Conservation (phyloP, 164 flowering plant genomes). For the Stephania cephalantha region DNA sequence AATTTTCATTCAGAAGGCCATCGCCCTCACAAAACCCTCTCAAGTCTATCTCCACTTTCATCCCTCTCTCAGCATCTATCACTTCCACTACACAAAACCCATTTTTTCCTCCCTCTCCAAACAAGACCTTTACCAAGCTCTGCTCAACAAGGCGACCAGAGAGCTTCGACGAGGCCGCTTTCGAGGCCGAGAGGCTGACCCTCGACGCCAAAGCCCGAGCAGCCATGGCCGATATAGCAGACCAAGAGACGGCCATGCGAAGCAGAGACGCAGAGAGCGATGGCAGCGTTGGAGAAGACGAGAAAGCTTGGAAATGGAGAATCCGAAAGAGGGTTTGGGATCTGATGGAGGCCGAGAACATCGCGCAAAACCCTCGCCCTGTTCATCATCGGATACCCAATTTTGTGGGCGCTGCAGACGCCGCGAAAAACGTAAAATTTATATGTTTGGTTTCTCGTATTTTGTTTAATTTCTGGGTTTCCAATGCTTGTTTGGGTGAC, state of each 20-base stretch:
- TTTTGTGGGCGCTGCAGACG: conserved; percentile 61
- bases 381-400: conserved; percentile 92
- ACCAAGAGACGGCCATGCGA: conserved; percentile 27
- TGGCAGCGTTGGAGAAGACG: conserved; percentile 37
- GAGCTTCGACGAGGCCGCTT: conserved; percentile 53
- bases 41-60: background rate
- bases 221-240: conserved; percentile 57
- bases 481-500: background rate
- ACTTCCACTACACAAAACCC: background rate
- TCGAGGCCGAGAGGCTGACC: conserved; percentile 56
- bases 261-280: conserved; percentile 53
- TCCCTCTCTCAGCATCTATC: background rate
- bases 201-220: conserved; percentile 62
- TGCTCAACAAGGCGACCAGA: conserved; percentile 15
- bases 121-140: background rate
- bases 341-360: conserved; percentile 64
- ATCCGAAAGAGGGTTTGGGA: conserved; percentile 86
- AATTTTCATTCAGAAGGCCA: background rate
- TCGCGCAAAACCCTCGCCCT: conserved; percentile 80
- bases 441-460: background rate
- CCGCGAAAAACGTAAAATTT: conserved; percentile 45
- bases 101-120: conserved; percentile 11
- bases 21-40: background rate
- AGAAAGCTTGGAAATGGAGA: conserved; percentile 88
- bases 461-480: background rate